Conservation (phyloP, 2,329 filamentous ascomycete genomes). For the Paraconiothyrium brasiliense region DNA sequence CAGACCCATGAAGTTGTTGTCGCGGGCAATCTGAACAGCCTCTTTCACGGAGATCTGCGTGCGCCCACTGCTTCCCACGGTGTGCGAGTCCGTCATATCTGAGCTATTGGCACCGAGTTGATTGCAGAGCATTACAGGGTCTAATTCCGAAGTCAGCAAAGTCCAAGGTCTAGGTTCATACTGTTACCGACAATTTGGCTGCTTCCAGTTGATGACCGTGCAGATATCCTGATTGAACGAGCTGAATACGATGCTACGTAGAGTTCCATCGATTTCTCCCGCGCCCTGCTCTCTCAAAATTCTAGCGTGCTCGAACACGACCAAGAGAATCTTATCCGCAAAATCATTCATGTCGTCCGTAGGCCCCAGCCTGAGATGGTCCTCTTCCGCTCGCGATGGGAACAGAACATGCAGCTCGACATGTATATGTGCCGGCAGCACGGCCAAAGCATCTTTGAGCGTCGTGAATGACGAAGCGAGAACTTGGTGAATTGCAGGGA, state of each 20-base stretch:
- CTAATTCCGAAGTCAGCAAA: constrained; percentile 49
- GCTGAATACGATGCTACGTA: constrained; percentile 91
- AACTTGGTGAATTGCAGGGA: constrained; percentile 72
- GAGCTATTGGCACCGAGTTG: constrained; percentile 76
- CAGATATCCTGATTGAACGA: constrained; percentile 92
- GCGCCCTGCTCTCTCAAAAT: constrained; percentile 67
- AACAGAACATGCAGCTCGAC: constrained; percentile 94
- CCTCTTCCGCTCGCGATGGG: constrained; percentile 79
- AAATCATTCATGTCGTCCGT: constrained; percentile 85
- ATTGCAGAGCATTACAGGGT: constrained; percentile 94
- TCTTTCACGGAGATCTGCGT: constrained; percentile 91
- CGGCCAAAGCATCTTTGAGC: constrained; percentile 76
- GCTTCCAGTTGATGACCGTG: constrained; percentile 97
- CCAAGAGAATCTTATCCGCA: constrained; percentile 81
- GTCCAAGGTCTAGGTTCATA: background rate
- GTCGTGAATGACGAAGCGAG: constrained; percentile 81
- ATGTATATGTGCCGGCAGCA: constrained; percentile 82
- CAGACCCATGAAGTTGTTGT: constrained; percentile 98
- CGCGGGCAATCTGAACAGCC: constrained; percentile 88
- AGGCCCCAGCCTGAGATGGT: constrained; percentile 73
- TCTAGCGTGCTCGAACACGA: constrained; percentile 92
- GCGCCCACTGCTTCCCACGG: constrained; percentile 70
- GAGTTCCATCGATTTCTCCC: constrained; percentile 67
- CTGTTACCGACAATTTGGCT: constrained; percentile 81
- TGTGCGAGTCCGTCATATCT: constrained; percentile 44